These are phyloP conservation scores for Epichloe gansuensis DNA, from an alignment of 2,329 filamentous ascomycete species.

Conservation along the genomic window DNA sequence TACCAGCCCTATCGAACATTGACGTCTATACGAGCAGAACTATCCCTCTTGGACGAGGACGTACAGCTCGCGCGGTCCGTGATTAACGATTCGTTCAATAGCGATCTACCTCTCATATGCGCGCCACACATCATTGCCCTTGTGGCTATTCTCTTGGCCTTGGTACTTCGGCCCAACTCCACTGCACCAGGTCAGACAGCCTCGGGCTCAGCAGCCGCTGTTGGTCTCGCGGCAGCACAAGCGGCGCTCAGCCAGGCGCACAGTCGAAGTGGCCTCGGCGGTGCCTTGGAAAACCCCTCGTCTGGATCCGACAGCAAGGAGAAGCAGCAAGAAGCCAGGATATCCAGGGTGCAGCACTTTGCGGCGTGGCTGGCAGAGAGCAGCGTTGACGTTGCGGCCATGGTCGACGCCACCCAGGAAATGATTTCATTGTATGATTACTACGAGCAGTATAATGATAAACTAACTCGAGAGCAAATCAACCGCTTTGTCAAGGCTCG, in stretches of 20 bases:
- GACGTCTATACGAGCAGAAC: conserved; percentile 53
- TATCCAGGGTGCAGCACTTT: conserved; percentile 52
- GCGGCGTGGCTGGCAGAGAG: conserved; percentile 78
- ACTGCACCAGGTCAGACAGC: conserved; percentile 17
- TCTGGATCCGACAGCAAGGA: conserved; percentile 27
- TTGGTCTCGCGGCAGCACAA: conserved; percentile 36
- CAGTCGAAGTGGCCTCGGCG: conserved; percentile 14
- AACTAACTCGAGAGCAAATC: conserved; percentile 44
- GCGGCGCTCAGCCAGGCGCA: conserved; percentile 36
- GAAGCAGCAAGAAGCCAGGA: conserved; percentile 38
- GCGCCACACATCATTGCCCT: conserved; percentile 82
- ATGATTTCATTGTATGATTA: conserved; percentile 78
- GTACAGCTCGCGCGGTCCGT: conserved; percentile 64
- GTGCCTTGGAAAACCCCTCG: conserved; percentile 4
- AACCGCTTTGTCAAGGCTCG: conserved; percentile 47
- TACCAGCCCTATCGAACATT: conserved; percentile 85
- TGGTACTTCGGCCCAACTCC: conserved; percentile 58
- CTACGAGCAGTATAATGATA: conserved; percentile 48
- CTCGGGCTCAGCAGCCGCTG: conserved; percentile 20
- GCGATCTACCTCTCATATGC: conserved; percentile 75
- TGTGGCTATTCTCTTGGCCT: conserved; percentile 68
- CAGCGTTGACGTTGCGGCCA: conserved; percentile 67
- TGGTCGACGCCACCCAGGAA: conserved; percentile 85
- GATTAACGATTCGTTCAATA: conserved; percentile 87
- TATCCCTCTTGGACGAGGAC: conserved; percentile 67